Conservation (phyloP, 75 land plant genomes). For the Cunninghamia lanceolata region DNA sequence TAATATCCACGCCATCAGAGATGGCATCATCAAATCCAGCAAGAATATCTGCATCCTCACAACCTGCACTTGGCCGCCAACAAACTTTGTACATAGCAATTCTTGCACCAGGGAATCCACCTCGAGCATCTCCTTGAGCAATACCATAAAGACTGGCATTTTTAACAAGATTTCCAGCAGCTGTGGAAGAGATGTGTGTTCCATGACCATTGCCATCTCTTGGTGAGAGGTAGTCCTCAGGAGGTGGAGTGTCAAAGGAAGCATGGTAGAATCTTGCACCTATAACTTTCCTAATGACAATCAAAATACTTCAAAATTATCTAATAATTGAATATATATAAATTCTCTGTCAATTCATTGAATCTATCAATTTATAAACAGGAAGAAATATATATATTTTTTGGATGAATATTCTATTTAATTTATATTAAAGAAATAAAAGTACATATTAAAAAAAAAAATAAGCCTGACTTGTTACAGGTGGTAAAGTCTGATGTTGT, state of each 20-base stretch:
- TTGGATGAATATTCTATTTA: too few species aligned
- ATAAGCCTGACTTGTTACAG: neutral
- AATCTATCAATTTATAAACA: neutral
- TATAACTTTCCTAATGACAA: conserved; percentile 16
- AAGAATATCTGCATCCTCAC: too few species aligned
- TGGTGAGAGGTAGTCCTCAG: neutral
- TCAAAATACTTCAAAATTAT: neutral
- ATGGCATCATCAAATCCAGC: too few species aligned
- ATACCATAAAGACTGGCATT: too few species aligned
- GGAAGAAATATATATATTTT: too few species aligned
- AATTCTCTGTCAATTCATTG: neutral
- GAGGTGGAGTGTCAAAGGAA: neutral
- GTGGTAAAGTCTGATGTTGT: neutral
- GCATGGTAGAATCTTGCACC: conserved; percentile 15
- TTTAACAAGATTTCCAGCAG: too few species aligned
- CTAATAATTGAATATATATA: neutral
- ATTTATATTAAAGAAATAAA: too few species aligned
- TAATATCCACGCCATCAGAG: too few species aligned
- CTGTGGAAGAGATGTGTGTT: too few species aligned
- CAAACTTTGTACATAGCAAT: conserved; percentile 54
- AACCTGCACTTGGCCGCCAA: conserved; percentile 12
- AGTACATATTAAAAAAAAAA: too few species aligned
- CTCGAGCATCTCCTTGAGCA: too few species aligned
- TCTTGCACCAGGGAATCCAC: too few species aligned
- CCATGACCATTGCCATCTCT: conserved; percentile 37